Base-by-base conservation (phyloP, 1,139 yeast species). In the Suhomyces bribrorum region DNA sequence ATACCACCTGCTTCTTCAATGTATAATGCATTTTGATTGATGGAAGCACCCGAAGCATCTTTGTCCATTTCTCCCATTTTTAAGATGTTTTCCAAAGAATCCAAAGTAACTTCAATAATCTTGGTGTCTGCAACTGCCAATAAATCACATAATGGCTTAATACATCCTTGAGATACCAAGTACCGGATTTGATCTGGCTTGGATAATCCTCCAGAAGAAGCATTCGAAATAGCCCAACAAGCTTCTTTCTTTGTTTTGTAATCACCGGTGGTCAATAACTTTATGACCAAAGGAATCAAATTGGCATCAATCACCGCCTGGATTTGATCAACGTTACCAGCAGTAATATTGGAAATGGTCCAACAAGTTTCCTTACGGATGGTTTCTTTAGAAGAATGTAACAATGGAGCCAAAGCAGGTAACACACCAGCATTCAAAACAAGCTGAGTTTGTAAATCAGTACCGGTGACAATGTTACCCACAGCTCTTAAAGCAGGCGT, bases 1-100 rank as follows among this genome's bases (percentile, higher is more conserved):
- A 90, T 86, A 49, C 98, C 98, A 53, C 97, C 97, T 32, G 97
- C 97, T 64, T 90, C 97, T 71, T 92, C 98, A 57, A 92, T 86
- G 66, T 68, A 88, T 49, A 89, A 77, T 29, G 97, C 96, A 59
- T 89, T 85, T 62, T 86, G 89, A 66, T 92, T 92, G 51, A 81
- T 75, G 36, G 75, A 66, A 12, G 81, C 62, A 39, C 84, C 86
- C 47, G 79, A 77, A 38, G 83, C 76, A 57, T 89, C 96, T 65
- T 82, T 86, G 59, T 89, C 97, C 66, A 83, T 69, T 62, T 92
- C 97, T 52, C 98, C 98, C 73, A 89, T 86, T 68, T 87, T 86
- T 57, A 92, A 75, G 52, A 92, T 89, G 62, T 92, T 92, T 61
- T 88, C 96, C 58, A 92, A 77, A 4, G 97, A 96, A 65, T 92